phyloP scores from a whole-genome alignment of 2,329 filamentous ascomycete genomes.

The Elsinoe arachidis region DNA sequence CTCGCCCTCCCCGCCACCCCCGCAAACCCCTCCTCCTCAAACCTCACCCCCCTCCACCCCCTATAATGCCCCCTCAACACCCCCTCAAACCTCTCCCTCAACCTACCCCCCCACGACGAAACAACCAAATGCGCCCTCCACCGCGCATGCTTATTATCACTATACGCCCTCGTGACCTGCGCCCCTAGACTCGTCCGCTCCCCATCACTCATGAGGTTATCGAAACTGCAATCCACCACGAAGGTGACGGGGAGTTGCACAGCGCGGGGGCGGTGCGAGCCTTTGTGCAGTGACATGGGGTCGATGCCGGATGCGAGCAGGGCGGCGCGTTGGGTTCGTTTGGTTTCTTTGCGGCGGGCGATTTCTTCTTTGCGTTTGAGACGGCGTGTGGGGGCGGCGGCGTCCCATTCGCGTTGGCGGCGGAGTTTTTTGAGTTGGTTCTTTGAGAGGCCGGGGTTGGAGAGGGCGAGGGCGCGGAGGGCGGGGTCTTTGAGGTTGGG shows the following conservation, averaged over 20 bases:
- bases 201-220: slow-evolving; percentile 77
- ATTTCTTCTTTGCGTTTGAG: slow-evolving; percentile 50
- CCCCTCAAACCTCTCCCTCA: slow-evolving; percentile 73
- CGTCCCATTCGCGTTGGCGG: slow-evolving; percentile 67
- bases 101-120: slow-evolving; percentile 64
- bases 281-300: slow-evolving; percentile 13
- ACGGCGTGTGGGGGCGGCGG: slow-evolving; percentile 52
- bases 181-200: slow-evolving; percentile 74
- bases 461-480: slow-evolving; percentile 2
- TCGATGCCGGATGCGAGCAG: slow-evolving; percentile 1
- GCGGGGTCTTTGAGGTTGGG: not conserved
- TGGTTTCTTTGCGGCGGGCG: slow-evolving; percentile 45
- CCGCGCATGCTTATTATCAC: slow-evolving; percentile 65
- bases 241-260: slow-evolving; percentile 66
- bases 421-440: slow-evolving; percentile 74
- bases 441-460: slow-evolving; percentile 56
- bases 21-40: slow-evolving; percentile 66
- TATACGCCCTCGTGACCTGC: slow-evolving; percentile 82
- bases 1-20: slow-evolving; percentile 58
- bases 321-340: slow-evolving; percentile 28
- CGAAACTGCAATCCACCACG: slow-evolving; percentile 86
- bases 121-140: slow-evolving; percentile 66
- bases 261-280: slow-evolving; percentile 24
- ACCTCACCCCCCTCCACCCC: slow-evolving; percentile 70
- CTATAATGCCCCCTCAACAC: slow-evolving; percentile 62